Percentiles rank a stretch among this genome's conserved stretches.
Evolutionary conservation across 176 grass and related monocot species (phyloP).

Genomic region (Aegilops umbellulata): DNA sequence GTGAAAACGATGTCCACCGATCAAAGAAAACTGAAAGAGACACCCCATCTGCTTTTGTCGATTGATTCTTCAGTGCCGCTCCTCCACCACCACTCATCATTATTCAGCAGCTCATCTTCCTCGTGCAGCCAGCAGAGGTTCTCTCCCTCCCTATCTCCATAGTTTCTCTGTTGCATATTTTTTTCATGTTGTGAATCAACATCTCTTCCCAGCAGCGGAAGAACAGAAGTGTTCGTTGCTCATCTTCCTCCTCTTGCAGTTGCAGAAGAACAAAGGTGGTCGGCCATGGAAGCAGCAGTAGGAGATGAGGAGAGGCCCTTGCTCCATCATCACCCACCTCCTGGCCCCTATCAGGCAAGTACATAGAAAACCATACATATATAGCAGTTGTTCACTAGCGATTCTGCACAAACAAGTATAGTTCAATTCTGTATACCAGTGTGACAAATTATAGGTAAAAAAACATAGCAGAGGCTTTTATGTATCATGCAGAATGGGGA

Average conservation of each 20-base stretch:
- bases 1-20: too few species aligned
- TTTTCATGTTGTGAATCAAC: too few species aligned
- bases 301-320: slow-evolving; percentile 24
- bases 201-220: too few species aligned
- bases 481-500: background rate
- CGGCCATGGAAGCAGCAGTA: background rate
- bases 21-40: background rate
- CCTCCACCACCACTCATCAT: background rate
- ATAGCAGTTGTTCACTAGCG: too few species aligned
- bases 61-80: background rate
- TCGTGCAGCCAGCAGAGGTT: background rate
- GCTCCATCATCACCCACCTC: background rate
- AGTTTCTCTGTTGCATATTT: too few species aligned
- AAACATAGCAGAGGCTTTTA: background rate
- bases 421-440: background rate
- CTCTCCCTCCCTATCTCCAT: background rate
- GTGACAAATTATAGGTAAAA: background rate
- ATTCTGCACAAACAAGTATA: background rate
- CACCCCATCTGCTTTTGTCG: background rate
- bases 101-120: background rate
- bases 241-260: background rate
- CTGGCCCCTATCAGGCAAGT: background rate
- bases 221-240: background rate
- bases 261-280: background rate
- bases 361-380: too few species aligned